A percentile compares a stretch with the other conserved stretches of the same genome.
Conservation (phyloP, 1,284 basidiomycete genomes). For the Hypsizygus ulmarius region DNA sequence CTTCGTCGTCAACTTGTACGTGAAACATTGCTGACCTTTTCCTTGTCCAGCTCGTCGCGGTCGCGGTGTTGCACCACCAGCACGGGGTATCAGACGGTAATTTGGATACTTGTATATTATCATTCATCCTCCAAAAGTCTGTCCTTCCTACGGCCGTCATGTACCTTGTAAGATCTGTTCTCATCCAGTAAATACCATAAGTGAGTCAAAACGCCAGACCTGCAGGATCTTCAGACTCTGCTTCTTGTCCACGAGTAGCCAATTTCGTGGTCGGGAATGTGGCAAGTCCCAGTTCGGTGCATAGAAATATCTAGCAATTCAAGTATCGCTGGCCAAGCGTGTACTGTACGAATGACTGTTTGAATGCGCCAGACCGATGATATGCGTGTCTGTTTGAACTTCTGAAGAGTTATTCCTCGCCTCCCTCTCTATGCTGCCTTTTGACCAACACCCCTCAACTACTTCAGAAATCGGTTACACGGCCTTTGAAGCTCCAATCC, state of each 20-base stretch:
- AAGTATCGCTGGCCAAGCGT: too few species aligned
- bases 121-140: slow-evolving; percentile 5
- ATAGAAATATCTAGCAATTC: too few species aligned
- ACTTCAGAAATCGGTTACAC: slow-evolving; percentile 74
- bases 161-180: slow-evolving; percentile 10
- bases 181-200: too few species aligned
- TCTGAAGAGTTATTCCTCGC: neutral
- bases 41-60: slow-evolving; percentile 70
- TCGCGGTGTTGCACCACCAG: slow-evolving; percentile 66
- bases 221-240: too few species aligned
- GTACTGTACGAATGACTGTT: too few species aligned
- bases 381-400: neutral
- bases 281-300: too few species aligned
- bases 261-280: too few species aligned
- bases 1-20: slow-evolving; percentile 6
- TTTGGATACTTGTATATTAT: slow-evolving; percentile 11
- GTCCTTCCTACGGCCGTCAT: neutral
- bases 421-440: neutral
- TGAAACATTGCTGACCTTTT: slow-evolving; percentile 12
- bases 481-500: slow-evolving; percentile 83
- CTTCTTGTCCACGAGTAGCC: too few species aligned
- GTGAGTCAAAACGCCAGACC: too few species aligned
- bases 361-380: too few species aligned
- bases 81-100: slow-evolving; percentile 78
- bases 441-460: neutral